These are phyloP conservation scores for Cercophora scortea DNA, from an alignment of 495 filamentous ascomycete species.

Conservation along the genomic window DNA sequence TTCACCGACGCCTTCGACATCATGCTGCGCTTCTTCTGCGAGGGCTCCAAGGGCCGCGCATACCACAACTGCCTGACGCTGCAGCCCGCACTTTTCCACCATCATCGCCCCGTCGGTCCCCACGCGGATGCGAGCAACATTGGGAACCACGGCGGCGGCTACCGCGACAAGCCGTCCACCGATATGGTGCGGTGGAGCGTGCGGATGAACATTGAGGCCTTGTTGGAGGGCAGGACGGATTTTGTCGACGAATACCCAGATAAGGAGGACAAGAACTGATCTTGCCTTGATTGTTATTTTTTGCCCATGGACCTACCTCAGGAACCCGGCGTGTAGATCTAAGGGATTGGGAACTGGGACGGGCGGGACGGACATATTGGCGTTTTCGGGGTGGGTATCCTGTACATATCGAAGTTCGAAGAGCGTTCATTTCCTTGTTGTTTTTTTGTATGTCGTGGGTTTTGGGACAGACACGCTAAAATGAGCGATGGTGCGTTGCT, in stretches of 20 bases:
- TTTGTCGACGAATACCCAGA: constrained; percentile 24
- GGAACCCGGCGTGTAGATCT: too few species aligned
- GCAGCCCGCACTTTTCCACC: constrained; percentile 22
- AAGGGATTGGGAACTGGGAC: too few species aligned
- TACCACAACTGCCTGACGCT: constrained; percentile 22
- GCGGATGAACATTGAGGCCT: constrained; percentile 20
- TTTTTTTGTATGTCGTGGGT: too few species aligned
- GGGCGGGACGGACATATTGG: too few species aligned
- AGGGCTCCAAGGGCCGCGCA: constrained; percentile 13
- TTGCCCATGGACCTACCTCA: too few species aligned
- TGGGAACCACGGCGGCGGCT: constrained; percentile 18
- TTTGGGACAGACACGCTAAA: too few species aligned
- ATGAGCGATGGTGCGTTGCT: too few species aligned
- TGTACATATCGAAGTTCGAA: too few species aligned
- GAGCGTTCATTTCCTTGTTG: too few species aligned
- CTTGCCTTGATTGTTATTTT: too few species aligned
- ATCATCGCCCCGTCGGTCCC: constrained; percentile 19
- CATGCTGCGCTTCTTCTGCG: constrained; percentile 21
- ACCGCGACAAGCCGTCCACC: constrained; percentile 10
- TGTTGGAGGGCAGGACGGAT: constrained; percentile 17
- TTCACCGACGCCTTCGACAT: constrained; percentile 19
- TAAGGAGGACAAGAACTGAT: neutral
- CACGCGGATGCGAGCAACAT: constrained; percentile 23
- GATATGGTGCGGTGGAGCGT: constrained; percentile 24
- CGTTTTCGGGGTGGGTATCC: too few species aligned